Conservation (phyloP, 1,284 basidiomycete genomes). For the Ustilago sp. region DNA sequence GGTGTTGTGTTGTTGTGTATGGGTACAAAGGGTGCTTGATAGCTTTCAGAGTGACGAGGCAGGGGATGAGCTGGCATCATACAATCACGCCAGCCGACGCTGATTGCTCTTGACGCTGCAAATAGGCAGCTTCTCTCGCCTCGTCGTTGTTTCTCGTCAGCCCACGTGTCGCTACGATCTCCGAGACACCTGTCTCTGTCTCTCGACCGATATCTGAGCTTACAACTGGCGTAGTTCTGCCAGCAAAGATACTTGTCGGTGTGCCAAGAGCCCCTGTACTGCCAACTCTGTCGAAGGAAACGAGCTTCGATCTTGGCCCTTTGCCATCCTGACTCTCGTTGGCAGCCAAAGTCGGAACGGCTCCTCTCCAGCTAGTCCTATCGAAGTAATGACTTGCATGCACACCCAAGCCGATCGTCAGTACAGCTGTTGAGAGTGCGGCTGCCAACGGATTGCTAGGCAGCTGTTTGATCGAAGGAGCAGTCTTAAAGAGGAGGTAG, state of each 20-base stretch:
- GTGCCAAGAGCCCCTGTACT: background rate
- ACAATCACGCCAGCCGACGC: background rate
- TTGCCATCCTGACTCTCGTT: background rate
- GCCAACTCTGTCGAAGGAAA: constrained; percentile 28
- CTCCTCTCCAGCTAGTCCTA: constrained; percentile 60
- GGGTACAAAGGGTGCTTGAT: background rate
- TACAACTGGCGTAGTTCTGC: background rate
- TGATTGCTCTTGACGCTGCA: constrained; percentile 18
- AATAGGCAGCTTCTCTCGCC: constrained; percentile 28
- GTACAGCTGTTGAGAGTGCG: constrained; percentile 31
- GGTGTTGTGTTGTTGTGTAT: background rate
- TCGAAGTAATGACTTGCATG: constrained; percentile 65
- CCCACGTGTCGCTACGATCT: background rate
- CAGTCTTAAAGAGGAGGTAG: constrained; percentile 61
- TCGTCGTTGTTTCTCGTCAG: constrained; percentile 25
- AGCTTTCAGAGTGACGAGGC: background rate
- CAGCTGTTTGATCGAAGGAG: constrained; percentile 37
- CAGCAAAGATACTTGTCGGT: constrained; percentile 29
- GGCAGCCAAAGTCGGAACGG: constrained; percentile 40
- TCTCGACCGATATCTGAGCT: background rate
- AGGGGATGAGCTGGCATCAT: background rate
- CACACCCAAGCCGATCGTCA: constrained; percentile 49
- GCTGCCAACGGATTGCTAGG: constrained; percentile 40
- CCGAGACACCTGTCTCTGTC: too few species aligned
- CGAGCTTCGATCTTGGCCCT: constrained; percentile 4